Percentiles rank a stretch among this genome's conserved stretches.
phyloP scores from a whole-genome alignment of 306 rosid species.

The Cucumis sativus region DNA sequence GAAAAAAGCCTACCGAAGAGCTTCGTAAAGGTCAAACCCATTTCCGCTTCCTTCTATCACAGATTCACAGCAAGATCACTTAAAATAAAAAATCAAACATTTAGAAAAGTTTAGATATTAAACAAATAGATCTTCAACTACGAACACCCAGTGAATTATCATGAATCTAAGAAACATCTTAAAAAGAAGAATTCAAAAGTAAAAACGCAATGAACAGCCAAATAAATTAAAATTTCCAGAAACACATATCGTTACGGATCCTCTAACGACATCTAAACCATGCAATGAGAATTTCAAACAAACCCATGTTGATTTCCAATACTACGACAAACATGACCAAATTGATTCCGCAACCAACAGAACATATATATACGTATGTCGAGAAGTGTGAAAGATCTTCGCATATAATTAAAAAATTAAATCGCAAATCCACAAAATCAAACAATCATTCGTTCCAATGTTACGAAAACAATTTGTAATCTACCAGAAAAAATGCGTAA shows the following conservation, averaged over 20 bases:
- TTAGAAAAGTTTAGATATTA: neutral
- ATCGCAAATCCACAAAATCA: neutral
- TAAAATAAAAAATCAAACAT: neutral
- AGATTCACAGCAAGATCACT: neutral
- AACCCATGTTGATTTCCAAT: neutral
- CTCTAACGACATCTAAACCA: neutral
- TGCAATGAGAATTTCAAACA: neutral
- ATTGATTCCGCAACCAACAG: neutral
- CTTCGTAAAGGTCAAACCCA: constrained; percentile 91
- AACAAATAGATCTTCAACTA: neutral
- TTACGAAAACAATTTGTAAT: neutral
- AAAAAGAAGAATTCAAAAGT: neutral
- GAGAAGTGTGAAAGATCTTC: neutral
- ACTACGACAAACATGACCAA: neutral
- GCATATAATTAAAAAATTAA: neutral
- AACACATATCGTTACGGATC: neutral
- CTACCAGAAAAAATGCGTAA: neutral
- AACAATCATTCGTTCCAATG: neutral
- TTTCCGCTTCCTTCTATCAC: constrained; percentile 19
- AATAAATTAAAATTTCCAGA: neutral
- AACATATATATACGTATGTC: neutral
- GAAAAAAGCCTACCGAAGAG: constrained; percentile 88
- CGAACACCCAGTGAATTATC: neutral
- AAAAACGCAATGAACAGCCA: neutral
- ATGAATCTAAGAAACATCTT: neutral